Evolutionary conservation across 495 filamentous ascomycete genomes (phyloP).

Genomic region (Oidiodendron maius): DNA sequence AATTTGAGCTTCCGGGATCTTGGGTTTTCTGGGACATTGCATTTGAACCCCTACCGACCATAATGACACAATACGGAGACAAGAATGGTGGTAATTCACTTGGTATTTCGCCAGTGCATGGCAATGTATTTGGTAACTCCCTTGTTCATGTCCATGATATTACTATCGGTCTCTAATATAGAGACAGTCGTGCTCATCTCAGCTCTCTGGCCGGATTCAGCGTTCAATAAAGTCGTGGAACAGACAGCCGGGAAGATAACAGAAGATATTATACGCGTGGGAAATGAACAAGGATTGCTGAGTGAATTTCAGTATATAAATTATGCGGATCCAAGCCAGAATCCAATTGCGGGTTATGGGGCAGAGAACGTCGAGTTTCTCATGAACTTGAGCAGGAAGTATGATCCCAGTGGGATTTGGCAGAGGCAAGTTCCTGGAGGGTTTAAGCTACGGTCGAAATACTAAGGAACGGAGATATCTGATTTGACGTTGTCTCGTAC

Average conservation of each 20-base stretch:
- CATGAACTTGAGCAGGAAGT: constrained; percentile 32
- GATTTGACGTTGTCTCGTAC: too few relatives aligned
- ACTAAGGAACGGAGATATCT: too few relatives aligned
- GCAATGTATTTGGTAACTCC: constrained; percentile 5
- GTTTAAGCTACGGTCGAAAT: constrained; percentile 6
- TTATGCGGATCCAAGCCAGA: constrained; percentile 36
- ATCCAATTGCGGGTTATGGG: constrained; percentile 43
- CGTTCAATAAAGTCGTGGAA: background rate
- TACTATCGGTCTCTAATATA: background rate
- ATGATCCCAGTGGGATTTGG: constrained; percentile 39
- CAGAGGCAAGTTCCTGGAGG: constrained; percentile 21
- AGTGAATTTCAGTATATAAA: constrained; percentile 27
- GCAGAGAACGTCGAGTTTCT: constrained; percentile 33
- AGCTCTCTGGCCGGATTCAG: background rate
- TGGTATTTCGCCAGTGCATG: constrained; percentile 9
- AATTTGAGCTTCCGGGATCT: constrained; percentile 5
- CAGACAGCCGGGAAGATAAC: background rate
- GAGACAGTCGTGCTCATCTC: background rate
- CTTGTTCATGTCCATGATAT: background rate
- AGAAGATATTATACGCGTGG: background rate
- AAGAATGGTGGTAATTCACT: constrained; percentile 12
- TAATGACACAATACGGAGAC: constrained; percentile 10
- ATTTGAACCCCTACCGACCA: constrained; percentile 12
- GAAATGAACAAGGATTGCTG: constrained; percentile 11
- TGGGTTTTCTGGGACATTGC: constrained; percentile 12